Conservation (phyloP, 2,329 filamentous ascomycete genomes). For the Xylariaceae sp. region DNA sequence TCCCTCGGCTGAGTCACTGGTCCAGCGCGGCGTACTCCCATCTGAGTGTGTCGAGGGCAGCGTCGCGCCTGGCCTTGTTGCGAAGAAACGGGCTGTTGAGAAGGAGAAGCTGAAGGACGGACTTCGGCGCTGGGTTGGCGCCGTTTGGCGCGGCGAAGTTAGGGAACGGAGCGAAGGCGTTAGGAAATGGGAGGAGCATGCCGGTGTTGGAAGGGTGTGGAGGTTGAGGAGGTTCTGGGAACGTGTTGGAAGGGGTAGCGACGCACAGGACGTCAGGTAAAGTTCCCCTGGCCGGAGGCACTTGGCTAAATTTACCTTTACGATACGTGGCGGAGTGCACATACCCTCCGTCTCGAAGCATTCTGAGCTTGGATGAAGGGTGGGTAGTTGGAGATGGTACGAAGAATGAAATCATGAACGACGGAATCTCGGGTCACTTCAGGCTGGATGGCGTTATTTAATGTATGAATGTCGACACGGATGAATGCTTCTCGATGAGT, state of each 20-base stretch:
- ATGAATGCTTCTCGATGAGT: not conserved
- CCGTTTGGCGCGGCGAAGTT: constrained; percentile 58
- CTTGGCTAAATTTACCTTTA: not conserved
- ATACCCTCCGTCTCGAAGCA: not conserved
- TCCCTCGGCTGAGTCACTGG: constrained; percentile 62
- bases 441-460: not conserved
- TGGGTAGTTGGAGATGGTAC: not conserved
- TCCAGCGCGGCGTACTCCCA: constrained; percentile 66
- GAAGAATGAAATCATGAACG: not conserved
- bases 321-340: not conserved
- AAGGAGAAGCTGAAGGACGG: constrained; percentile 69
- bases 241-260: constrained; percentile 51
- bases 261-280: constrained; percentile 7
- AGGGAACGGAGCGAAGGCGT: constrained; percentile 52
- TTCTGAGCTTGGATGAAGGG: not conserved
- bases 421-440: not conserved
- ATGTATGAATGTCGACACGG: not conserved
- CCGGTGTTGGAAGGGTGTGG: constrained; percentile 61
- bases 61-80: constrained; percentile 65
- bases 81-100: constrained; percentile 64
- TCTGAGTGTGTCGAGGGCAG: constrained; percentile 58
- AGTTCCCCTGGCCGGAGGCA: not conserved
- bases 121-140: constrained; percentile 65
- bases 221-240: constrained; percentile 69
- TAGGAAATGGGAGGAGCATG: constrained; percentile 51